Conservation (phyloP, 2,329 filamentous ascomycete species). For the Cryphonectria carpinicola region DNA sequence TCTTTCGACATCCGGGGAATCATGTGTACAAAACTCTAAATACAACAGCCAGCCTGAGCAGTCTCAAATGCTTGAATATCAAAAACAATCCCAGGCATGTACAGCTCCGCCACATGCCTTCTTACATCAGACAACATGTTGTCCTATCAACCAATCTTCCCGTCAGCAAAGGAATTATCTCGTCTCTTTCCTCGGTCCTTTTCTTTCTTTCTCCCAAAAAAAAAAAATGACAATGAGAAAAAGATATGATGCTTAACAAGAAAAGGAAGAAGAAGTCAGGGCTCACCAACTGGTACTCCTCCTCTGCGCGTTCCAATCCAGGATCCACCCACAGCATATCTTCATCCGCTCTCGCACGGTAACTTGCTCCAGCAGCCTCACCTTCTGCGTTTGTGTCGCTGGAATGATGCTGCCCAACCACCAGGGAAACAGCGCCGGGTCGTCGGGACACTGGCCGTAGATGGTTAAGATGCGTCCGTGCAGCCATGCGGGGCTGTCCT, state of each 20-base stretch:
- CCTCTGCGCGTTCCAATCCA: constrained; percentile 61
- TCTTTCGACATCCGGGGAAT: background rate
- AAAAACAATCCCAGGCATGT: background rate
- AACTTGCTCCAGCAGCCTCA: constrained; percentile 70
- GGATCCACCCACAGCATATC: constrained; percentile 79
- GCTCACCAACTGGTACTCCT: constrained; percentile 20
- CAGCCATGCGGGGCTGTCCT: constrained; percentile 74
- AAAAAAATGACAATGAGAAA: background rate
- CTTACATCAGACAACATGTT: constrained; percentile 14
- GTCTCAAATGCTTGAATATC: background rate
- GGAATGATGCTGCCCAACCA: constrained; percentile 88
- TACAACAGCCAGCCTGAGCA: background rate
- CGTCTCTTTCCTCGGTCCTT: background rate
- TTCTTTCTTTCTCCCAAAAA: background rate
- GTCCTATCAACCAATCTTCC: background rate
- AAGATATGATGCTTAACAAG: background rate
- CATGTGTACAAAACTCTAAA: background rate
- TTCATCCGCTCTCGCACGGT: constrained; percentile 83
- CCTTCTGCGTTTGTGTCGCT: constrained; percentile 78
- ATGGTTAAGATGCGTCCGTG: constrained; percentile 71
- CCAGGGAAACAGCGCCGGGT: constrained; percentile 81
- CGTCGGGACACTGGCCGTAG: constrained; percentile 77
- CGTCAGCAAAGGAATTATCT: background rate
- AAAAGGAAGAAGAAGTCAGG: background rate
- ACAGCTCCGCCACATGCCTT: background rate